Base-by-base conservation (phyloP, 495 filamentous ascomycete genomes). In the Tuber magnatum region DNA sequence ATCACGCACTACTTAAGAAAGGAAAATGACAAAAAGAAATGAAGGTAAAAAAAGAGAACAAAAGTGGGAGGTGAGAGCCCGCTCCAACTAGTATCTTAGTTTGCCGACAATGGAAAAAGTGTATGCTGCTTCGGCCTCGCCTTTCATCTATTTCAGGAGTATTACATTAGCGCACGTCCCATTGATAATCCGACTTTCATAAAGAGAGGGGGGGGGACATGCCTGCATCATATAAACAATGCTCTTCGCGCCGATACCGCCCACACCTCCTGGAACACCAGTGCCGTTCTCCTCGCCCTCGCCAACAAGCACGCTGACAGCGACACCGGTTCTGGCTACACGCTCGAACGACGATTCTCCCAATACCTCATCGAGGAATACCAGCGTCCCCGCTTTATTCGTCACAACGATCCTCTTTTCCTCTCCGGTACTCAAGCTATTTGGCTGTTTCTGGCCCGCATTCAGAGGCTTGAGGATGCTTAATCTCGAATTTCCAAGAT, bases 301-400 rank as follows among this genome's bases (percentile, higher is more conserved):
- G 81, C 95, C 92, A 81, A 94, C 91, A 88, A 93, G 93, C 18
- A 98, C 90, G 73, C 90, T 94, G 70, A 96, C 87, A 22, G 93
- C 92, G 80, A 99, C 93, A 12, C 95, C 95, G 65, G 90, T 91
- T 70, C 91, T 86, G 0, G 92, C 94, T 42, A 97, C 86, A 12
- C 92, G 87, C 81, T 93, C 92, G 82, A 99, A 99, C 73, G 91
- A 92, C 77, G 88, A 91, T 83, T 92, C 92, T 6, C 90, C 91
- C 4, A 99, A 85, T 75, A 93, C 92, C 3, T 91, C 92, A 83
- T 99, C 95, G 0, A 98, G 85, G 75, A 97, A 81, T 20, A 91
- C 86, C 56, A 90, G 86, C 5, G 87, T 88, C 73, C 89, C 88
- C 18, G 90, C 91, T 83, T 91, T 90, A 24, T 89, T 89, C 5